Evolutionary conservation across 2,329 filamentous ascomycete species (phyloP), one percentile per base, ranked within the genome.

Genomic region (Pseudogymnoascus sp.): DNA sequence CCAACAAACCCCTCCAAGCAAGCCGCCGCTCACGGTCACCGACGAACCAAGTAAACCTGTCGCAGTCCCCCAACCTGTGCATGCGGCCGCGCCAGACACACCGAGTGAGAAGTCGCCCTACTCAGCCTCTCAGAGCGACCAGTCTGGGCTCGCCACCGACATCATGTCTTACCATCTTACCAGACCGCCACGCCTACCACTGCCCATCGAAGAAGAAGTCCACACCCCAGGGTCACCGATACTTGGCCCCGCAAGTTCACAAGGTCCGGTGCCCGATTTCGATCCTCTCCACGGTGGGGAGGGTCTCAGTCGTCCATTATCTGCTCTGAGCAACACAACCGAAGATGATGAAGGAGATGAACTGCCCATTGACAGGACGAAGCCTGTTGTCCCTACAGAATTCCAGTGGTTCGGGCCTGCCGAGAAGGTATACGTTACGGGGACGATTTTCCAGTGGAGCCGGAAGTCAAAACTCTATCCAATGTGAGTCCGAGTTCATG

Each of bases 361-460:
- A 72, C 82, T 93, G 71, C 83, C 87, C 39, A 84, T 90, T 35
- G 87, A 90, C 70, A 89, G 88, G 75, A 86, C 85, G 16, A 84
- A 87, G 65, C 88, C 89, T 39, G 90, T 90, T 6, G 90, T 97
- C 42, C 90, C 91, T 1, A 96, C 91, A 1, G 79, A 84, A 63
- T 85, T 99, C 63, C 90, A 95, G 75, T 99, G 94, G 94, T 84
- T 83, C 67, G 83, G 85, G 7, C 85, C 86, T 60, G 92, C 90
- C 63, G 90, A 96, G 63, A 95, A 92, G 75, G 86, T 97, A 66
- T 99, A 96, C 74, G 92, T 99, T 52, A 99, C 94, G 0, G 93
- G 93, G 67, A 97, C 94, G 19, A 97, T 97, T 72, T 95, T 96
- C 69, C 90, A 93, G 74, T 99, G 94, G 94, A 92, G 95, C 76